Evolutionary conservation across 257 asterid genomes (phyloP).

Genomic region (Solanum chiquidenum): DNA sequence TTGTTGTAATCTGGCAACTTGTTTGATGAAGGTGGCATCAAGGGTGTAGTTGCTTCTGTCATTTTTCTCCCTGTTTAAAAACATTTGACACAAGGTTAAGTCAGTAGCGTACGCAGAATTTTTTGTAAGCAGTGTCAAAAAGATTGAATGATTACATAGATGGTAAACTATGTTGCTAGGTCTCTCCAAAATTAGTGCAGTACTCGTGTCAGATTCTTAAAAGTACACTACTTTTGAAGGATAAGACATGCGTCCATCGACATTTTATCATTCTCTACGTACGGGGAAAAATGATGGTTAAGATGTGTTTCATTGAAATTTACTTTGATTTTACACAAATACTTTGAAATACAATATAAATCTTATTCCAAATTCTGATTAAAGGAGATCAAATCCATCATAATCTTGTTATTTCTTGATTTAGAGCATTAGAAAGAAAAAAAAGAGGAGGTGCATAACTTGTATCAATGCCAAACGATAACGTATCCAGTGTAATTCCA

Average conservation of each 20-base stretch:
- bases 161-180: not conserved
- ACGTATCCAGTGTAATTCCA: not conserved
- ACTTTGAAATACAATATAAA: not conserved
- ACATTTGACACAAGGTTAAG: not conserved
- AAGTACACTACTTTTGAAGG: not conserved
- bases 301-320: not conserved
- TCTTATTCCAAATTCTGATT: not conserved
- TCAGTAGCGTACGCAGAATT: not conserved
- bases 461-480: not conserved
- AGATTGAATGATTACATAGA: not conserved
- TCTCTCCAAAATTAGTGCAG: not conserved
- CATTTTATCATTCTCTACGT: not conserved
- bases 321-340: not conserved
- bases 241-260: not conserved
- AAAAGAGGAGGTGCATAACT: not conserved
- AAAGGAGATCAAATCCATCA: not conserved
- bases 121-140: not conserved
- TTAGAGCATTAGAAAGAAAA: not conserved
- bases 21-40: slow-evolving; percentile 21
- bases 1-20: slow-evolving; percentile 26
- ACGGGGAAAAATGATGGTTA: not conserved
- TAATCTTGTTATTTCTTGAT: not conserved
- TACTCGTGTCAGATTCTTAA: not conserved
- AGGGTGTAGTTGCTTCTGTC: slow-evolving; percentile 11
- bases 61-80: slow-evolving; percentile 14